Evolutionary conservation across 2,329 filamentous ascomycete genomes (phyloP).

Genomic region (Huntiella decipiens): DNA sequence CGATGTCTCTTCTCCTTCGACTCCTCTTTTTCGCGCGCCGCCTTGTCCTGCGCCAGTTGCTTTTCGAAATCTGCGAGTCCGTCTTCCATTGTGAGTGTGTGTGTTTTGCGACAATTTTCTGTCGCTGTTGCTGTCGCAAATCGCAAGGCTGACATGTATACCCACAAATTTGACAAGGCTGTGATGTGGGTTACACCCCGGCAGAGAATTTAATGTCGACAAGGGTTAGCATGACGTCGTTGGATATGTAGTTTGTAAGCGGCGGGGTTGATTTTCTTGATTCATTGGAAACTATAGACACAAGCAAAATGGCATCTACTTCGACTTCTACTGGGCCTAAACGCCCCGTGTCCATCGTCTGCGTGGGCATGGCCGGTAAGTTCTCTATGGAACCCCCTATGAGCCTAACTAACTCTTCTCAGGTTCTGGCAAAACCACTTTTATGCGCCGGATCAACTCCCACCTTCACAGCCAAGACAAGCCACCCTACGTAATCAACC

Average conservation of each 20-base stretch:
- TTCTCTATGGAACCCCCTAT: slow-evolving; percentile 3
- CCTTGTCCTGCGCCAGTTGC: slow-evolving; percentile 47
- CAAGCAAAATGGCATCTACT: slow-evolving; percentile 1
- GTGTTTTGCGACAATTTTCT: neutral
- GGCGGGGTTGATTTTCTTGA: neutral
- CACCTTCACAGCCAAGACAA: slow-evolving; percentile 66
- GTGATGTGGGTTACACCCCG: neutral
- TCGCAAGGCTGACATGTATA: neutral
- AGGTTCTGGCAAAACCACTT: slow-evolving; percentile 97
- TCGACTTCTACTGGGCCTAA: slow-evolving; percentile 4
- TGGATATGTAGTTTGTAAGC: neutral
- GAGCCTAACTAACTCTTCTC: slow-evolving; percentile 3
- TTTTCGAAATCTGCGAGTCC: slow-evolving; percentile 60
- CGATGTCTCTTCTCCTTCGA: neutral
- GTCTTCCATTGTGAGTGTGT: slow-evolving; percentile 26
- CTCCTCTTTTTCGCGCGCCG: slow-evolving; percentile 25
- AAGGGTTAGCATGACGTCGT: neutral
- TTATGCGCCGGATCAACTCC: slow-evolving; percentile 96
- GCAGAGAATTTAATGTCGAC: neutral
- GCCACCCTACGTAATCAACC: slow-evolving; percentile 87
- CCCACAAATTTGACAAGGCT: neutral
- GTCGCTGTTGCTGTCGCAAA: too few relatives aligned
- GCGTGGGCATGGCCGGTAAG: slow-evolving; percentile 86
- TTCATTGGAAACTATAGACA: neutral
- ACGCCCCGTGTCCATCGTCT: slow-evolving; percentile 61